Base-by-base conservation (phyloP, 176 grass and related monocot species). In the Panicum miliaceum region DNA sequence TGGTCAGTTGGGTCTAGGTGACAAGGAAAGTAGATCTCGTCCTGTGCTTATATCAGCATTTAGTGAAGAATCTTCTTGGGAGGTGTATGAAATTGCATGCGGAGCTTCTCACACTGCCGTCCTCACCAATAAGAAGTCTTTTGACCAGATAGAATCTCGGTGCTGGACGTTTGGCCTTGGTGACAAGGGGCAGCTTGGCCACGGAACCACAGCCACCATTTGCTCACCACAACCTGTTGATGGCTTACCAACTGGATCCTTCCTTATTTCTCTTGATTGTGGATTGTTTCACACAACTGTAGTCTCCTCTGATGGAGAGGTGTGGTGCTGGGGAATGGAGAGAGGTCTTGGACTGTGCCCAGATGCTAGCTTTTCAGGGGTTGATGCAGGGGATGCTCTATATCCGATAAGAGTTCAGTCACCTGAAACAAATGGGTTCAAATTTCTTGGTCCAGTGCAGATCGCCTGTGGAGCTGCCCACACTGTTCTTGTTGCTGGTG, bases 271-370 rank as follows among this genome's bases (percentile, higher is more conserved):
- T 89, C 76, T 99, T 46, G 96, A 96, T 87, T 96, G 96, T 74
- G 96, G 96, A 23, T 88, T 99, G 81, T 99, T 99, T 75, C 96
- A 99, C 78, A 99, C 93, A 6, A 74, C 96, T 52, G 91, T 92
- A 40, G 91, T 99, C 32, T 96, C 93, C 45, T 91, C 91, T 9
- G 89, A 91, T 78, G 93, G 96, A 16, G 93, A 99, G 73, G 93
- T 96, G 37, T 99, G 96, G 96, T 92, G 89, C 92, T 99, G 93
- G 96, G 96, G 96, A 52, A 99, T 99, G 96, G 96, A 99, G 78
- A 99, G 86, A 50, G 96, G 96, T 53, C 90, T 99, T 7, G 96
- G 96, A 22, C 76, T 99, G 46, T 99, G 96, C 71, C 93, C 96
- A 3, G 91, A 99, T 82, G 96, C 88, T 84, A 89, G 89, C 80